These are phyloP conservation scores for Exidia glandulosa DNA, from an alignment of 768 basidiomycete genomes.

Conservation along the genomic window DNA sequence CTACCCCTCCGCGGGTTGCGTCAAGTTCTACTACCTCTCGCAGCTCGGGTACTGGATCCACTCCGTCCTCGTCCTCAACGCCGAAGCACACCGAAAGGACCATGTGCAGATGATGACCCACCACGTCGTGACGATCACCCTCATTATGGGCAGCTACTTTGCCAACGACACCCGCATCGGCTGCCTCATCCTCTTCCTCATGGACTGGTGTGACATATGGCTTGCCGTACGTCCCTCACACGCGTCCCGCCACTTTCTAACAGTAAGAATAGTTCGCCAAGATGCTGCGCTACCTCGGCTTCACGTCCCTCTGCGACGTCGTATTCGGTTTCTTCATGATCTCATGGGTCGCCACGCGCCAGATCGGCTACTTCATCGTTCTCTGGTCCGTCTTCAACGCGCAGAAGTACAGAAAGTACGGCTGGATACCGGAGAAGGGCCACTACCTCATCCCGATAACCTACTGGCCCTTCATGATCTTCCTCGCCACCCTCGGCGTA, in stretches of 20 bases:
- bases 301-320: conserved; percentile 54
- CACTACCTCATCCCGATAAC: conserved; percentile 35
- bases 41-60: conserved; percentile 87
- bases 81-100: conserved; percentile 86
- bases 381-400: conserved; percentile 53
- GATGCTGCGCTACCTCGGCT: conserved; percentile 79
- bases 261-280: conserved; percentile 60
- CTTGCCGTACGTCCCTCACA: conserved; percentile 55
- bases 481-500: conserved; percentile 22
- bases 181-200: conserved; percentile 77
- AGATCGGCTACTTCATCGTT: conserved; percentile 65
- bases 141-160: conserved; percentile 70
- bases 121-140: conserved; percentile 77
- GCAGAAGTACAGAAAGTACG: conserved; percentile 35
- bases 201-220: conserved; percentile 92
- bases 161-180: conserved; percentile 84
- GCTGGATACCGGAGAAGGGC: conserved; percentile 50
- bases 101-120: conserved; percentile 95
- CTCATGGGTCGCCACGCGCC: conserved; percentile 86
- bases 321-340: conserved; percentile 75
- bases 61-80: conserved; percentile 83
- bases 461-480: conserved; percentile 29
- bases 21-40: conserved; percentile 84
- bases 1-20: conserved; percentile 57
- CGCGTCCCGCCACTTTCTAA: not conserved